Conservation (phyloP, 139 green algal genomes). For the Diplosphaera chodatii region DNA sequence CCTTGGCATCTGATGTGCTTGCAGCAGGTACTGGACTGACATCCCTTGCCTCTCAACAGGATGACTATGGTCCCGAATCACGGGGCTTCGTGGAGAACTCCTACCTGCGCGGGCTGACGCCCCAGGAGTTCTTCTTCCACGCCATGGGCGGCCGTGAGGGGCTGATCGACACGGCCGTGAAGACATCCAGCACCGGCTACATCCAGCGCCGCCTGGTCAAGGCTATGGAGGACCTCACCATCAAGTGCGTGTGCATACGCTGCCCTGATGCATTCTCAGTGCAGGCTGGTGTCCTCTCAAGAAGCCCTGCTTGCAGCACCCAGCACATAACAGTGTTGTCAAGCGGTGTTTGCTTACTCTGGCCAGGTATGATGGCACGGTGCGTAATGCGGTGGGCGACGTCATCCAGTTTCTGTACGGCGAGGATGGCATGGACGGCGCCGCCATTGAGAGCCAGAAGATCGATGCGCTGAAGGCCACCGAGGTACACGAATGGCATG, state of each 20-base stretch:
- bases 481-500: neutral
- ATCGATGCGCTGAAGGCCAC: slow-evolving; percentile 71
- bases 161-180: slow-evolving; percentile 98
- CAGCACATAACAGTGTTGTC: neutral
- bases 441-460: slow-evolving; percentile 84
- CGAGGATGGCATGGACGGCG: slow-evolving; percentile 98
- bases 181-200: slow-evolving; percentile 88
- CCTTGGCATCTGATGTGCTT: too few species aligned
- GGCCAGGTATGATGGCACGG: slow-evolving; percentile 85
- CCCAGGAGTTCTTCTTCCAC: slow-evolving; percentile 99
- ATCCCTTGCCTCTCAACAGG: too few species aligned
- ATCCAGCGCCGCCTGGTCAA: slow-evolving; percentile 93
- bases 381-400: slow-evolving; percentile 82
- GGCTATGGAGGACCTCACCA: slow-evolving; percentile 97
- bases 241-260: slow-evolving; percentile 36
- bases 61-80: slow-evolving; percentile 93
- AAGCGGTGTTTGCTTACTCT: too few species aligned
- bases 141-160: slow-evolving; percentile 98
- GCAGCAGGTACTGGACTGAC: too few species aligned
- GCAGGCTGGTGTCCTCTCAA: too few species aligned
- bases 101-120: slow-evolving; percentile 91
- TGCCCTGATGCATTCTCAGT: too few species aligned
- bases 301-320: too few species aligned
- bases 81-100: slow-evolving; percentile 98
- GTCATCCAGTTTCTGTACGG: slow-evolving; percentile 98